A percentile compares a stretch with the other conserved stretches of the same genome.
These are phyloP conservation scores for Blumeria hordei DNA, from an alignment of 2,329 filamentous ascomycete genomes.

Conservation along the genomic window DNA sequence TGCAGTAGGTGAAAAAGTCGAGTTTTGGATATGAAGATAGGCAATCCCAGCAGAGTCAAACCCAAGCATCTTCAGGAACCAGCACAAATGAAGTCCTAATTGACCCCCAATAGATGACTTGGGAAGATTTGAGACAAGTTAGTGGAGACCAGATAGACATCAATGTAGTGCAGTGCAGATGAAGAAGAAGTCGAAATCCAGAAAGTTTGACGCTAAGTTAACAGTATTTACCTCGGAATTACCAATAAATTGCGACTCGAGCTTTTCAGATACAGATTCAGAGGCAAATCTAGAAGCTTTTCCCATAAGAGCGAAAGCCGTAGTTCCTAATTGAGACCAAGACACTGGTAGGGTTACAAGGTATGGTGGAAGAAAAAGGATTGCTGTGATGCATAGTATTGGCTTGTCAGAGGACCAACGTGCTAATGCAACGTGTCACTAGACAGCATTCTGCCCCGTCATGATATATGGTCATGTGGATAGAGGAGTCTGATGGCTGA, in stretches of 20 bases:
- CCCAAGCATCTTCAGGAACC: background rate
- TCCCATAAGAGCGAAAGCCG: background rate
- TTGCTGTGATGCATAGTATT: background rate
- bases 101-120: background rate
- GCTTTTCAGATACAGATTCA: background rate
- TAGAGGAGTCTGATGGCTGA: no score
- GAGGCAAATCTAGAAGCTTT: background rate
- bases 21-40: background rate
- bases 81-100: background rate
- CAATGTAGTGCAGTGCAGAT: background rate
- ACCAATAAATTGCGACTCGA: background rate
- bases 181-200: background rate
- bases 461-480: no score
- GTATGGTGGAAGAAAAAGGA: background rate
- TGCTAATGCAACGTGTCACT: background rate
- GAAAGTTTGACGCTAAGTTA: background rate
- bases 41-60: background rate
- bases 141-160: no score
- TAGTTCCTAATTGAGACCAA: background rate
- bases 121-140: no score
- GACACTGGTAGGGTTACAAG: background rate
- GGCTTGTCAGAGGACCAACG: background rate
- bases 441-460: no score
- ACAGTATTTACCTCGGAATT: background rate
- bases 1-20: background rate